phyloP scores from a whole-genome alignment of 305 asterid species.

The Ruellia speciosa region DNA sequence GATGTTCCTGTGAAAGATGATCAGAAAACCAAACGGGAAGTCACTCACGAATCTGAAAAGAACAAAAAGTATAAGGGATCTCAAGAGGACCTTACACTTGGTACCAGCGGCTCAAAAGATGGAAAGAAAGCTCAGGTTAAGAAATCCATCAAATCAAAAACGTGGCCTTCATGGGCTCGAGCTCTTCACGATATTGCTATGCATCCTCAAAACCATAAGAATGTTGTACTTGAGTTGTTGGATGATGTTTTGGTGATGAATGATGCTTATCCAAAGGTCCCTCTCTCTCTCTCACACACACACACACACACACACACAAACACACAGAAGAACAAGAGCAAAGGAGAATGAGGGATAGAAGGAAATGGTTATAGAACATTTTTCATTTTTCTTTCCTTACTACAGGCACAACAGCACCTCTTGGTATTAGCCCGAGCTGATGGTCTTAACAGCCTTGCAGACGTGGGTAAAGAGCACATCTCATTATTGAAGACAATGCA shows the following conservation, averaged over 20 bases:
- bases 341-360: not conserved
- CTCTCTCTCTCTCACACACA: constrained; percentile 20
- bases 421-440: constrained; percentile 61
- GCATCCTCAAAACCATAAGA: constrained; percentile 59
- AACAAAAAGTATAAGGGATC: constrained; percentile 46
- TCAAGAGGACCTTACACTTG: constrained; percentile 32
- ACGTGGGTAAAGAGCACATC: constrained; percentile 47
- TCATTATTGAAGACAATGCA: constrained; percentile 68
- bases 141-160: constrained; percentile 28
- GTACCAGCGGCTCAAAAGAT: constrained; percentile 23
- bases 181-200: constrained; percentile 67
- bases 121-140: constrained; percentile 21
- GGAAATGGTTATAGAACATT: constrained; percentile 3
- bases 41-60: constrained; percentile 30
- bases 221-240: constrained; percentile 42
- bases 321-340: not conserved
- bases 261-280: constrained; percentile 91
- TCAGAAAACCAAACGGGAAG: constrained; percentile 51
- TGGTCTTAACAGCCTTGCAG: constrained; percentile 67
- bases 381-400: constrained; percentile 10
- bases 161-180: constrained; percentile 61
- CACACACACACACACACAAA: not conserved
- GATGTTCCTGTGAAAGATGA: constrained; percentile 27
- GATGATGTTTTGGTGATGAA: constrained; percentile 69
- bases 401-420: constrained; percentile 70